Evolutionary conservation across 768 basidiomycete species (phyloP).

Genomic region (Termitomyces sp.): DNA sequence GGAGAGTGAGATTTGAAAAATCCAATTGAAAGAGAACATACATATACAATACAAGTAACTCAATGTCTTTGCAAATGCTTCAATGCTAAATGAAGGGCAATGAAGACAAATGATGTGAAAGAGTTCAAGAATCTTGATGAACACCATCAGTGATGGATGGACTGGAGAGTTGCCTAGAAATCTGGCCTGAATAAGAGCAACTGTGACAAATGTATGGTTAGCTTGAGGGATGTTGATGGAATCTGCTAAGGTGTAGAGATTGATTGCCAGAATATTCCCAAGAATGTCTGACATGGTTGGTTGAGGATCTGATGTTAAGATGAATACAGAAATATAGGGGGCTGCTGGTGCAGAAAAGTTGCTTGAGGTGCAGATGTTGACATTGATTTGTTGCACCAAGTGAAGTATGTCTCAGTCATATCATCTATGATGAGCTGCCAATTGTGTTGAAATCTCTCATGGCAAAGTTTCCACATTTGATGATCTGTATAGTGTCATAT

Average conservation of each 20-base stretch:
- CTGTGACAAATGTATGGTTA: not conserved
- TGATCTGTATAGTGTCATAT: slow-evolving; percentile 1
- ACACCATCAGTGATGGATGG: slow-evolving; percentile 17
- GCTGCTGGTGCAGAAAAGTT: no score
- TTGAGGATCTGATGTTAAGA: not conserved
- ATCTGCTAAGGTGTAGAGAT: slow-evolving; percentile 11
- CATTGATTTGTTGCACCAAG: not conserved
- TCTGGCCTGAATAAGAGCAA: slow-evolving; percentile 11
- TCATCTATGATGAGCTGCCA: slow-evolving; percentile 3
- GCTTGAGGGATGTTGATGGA: slow-evolving; percentile 1
- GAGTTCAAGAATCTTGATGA: slow-evolving; percentile 19
- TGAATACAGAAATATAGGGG: not conserved
- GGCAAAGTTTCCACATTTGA: slow-evolving; percentile 4
- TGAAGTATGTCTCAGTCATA: not conserved
- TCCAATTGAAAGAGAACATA: not conserved
- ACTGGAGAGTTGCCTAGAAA: slow-evolving; percentile 16
- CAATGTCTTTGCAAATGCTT: slow-evolving; percentile 20
- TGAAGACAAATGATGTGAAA: slow-evolving; percentile 11
- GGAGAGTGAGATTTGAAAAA: no score
- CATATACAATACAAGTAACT: slow-evolving; percentile 20
- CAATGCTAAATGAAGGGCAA: slow-evolving; percentile 19
- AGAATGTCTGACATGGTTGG: slow-evolving; percentile 8
- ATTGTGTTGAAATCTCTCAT: not conserved
- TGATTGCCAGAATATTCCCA: slow-evolving; percentile 5
- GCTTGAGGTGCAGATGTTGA: not conserved